These are phyloP conservation scores for Candida succiphila DNA, from an alignment of 805 yeast species.

Conservation along the genomic window DNA sequence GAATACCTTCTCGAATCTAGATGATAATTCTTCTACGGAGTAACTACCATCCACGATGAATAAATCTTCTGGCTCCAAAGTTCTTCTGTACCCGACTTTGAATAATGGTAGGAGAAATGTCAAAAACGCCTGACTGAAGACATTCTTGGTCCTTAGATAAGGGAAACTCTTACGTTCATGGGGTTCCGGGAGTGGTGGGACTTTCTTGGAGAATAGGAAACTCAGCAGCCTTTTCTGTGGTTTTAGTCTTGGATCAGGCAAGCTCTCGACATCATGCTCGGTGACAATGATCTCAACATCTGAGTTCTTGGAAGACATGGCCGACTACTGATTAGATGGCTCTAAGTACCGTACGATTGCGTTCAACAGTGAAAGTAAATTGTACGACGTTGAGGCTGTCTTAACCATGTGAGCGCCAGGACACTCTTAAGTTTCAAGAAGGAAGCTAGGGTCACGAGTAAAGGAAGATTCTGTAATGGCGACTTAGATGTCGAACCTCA, in stretches of 20 bases:
- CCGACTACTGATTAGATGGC: too few species aligned
- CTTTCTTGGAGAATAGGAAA: conserved; percentile 20
- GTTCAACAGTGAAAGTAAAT: too few species aligned
- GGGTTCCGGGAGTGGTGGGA: conserved; percentile 44
- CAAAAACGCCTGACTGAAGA: conserved; percentile 38
- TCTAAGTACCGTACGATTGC: too few species aligned
- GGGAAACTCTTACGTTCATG: conserved; percentile 43
- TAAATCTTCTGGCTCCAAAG: conserved; percentile 57
- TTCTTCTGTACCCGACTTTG: conserved; percentile 60
- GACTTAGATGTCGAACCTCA: too few species aligned
- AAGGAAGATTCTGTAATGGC: too few species aligned
- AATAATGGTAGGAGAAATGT: conserved; percentile 64
- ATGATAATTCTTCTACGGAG: conserved; percentile 30
- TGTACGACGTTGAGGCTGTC: too few species aligned
- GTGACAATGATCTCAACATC: too few species aligned
- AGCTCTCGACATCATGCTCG: too few species aligned
- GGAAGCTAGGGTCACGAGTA: too few species aligned
- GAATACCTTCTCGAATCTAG: conserved; percentile 25
- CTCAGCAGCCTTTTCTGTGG: conserved; percentile 27
- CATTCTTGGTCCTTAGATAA: conserved; percentile 24
- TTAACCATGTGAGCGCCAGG: too few species aligned
- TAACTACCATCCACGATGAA: conserved; percentile 33
- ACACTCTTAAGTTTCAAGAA: too few species aligned
- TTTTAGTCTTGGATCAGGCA: conserved; percentile 7
- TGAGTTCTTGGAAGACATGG: too few species aligned